Evolutionary conservation across 805 yeast species (phyloP).

Genomic region (Pichia cabralensis): DNA sequence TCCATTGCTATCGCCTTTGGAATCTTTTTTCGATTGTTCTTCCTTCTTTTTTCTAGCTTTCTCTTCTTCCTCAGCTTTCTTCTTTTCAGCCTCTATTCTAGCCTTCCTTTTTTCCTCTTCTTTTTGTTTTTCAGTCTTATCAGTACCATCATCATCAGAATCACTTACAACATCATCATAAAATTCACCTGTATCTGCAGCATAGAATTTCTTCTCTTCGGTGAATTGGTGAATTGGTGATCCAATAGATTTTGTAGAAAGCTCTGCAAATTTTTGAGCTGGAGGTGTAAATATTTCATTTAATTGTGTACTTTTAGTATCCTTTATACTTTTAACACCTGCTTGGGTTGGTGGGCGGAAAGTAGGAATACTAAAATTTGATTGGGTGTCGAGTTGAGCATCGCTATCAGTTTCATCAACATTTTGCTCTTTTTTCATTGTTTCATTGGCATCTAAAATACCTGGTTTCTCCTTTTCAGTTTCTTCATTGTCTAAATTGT

Average conservation of each 20-base stretch:
- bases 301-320: slow-evolving; percentile 8
- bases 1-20: slow-evolving; percentile 18
- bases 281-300: slow-evolving; percentile 24
- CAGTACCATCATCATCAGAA: slow-evolving; percentile 35
- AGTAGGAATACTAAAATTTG: neutral
- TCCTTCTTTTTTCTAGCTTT: slow-evolving; percentile 11
- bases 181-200: slow-evolving; percentile 22
- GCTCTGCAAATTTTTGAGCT: neutral
- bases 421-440: neutral
- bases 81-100: slow-evolving; percentile 33
- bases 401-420: neutral
- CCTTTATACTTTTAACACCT: neutral
- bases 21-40: slow-evolving; percentile 11
- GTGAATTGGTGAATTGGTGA: slow-evolving; percentile 20
- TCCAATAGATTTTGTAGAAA: neutral
- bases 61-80: slow-evolving; percentile 26
- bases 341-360: slow-evolving; percentile 1
- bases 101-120: slow-evolving; percentile 18
- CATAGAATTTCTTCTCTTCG: slow-evolving; percentile 20
- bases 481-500: neutral
- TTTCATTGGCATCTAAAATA: no score
- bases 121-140: slow-evolving; percentile 33
- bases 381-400: neutral
- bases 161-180: slow-evolving; percentile 24
- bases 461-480: no score